These are phyloP conservation scores for Penicillium bialowiezense DNA, from an alignment of 495 filamentous ascomycete species.

Conservation along the genomic window DNA sequence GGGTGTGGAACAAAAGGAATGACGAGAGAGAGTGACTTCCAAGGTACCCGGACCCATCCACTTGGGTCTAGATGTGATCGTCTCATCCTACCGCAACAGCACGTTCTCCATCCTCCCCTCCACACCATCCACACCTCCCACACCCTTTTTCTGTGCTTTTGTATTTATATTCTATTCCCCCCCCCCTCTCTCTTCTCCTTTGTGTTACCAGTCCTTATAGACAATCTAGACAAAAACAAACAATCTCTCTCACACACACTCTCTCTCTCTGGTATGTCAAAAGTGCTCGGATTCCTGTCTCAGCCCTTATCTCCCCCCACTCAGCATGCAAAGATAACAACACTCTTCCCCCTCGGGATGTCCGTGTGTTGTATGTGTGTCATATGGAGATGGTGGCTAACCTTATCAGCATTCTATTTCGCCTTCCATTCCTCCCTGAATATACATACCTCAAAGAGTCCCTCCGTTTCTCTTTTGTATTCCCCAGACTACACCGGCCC, in stretches of 20 bases:
- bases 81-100: constrained; percentile 8
- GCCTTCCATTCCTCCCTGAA: neutral
- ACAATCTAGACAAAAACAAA: too few relatives aligned
- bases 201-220: too few relatives aligned
- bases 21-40: neutral
- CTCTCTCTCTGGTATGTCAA: constrained; percentile 5
- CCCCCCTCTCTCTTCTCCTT: too few relatives aligned
- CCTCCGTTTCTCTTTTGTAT: neutral
- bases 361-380: neutral
- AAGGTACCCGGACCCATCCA: neutral
- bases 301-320: constrained; percentile 35
- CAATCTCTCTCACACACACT: too few relatives aligned
- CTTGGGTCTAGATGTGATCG: constrained; percentile 12
- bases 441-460: constrained; percentile 6
- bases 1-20: too few relatives aligned
- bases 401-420: constrained; percentile 15
- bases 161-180: constrained; percentile 1
- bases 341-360: neutral
- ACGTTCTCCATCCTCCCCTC: constrained; percentile 2
- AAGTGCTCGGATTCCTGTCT: too few relatives aligned
- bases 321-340: constrained; percentile 24
- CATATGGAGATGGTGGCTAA: neutral
- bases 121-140: neutral
- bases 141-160: neutral
- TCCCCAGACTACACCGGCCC: constrained; percentile 7